phyloP scores from a whole-genome alignment of 306 rosid genomes.

The Glycine latifolia region DNA sequence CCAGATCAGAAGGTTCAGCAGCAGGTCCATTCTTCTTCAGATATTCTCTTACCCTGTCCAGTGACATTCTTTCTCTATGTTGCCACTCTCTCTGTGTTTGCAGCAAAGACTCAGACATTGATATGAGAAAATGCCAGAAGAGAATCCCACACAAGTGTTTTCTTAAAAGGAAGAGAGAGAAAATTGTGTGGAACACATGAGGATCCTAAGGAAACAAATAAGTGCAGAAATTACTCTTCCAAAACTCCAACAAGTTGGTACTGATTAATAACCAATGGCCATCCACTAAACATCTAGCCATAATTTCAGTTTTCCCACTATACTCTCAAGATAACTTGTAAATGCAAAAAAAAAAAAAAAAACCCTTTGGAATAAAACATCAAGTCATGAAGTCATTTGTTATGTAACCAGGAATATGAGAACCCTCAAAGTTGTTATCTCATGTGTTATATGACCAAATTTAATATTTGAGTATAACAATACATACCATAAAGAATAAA shows the following conservation, averaged over 20 bases:
- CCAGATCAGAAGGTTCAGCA: conserved; percentile 51
- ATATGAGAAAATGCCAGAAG: conserved; percentile 30
- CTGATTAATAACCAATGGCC: conserved; percentile 14
- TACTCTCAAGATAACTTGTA: conserved; percentile 36
- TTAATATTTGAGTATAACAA: too few relatives aligned
- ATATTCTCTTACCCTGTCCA: conserved; percentile 54
- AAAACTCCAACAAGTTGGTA: conserved; percentile 1
- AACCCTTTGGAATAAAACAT: too few relatives aligned
- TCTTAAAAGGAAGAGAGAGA: conserved; percentile 7
- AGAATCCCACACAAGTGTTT: conserved; percentile 25
- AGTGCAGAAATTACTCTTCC: conserved; percentile 16
- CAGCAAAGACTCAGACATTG: conserved; percentile 26
- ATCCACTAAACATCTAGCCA: neutral
- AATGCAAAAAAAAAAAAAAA: neutral
- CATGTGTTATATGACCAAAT: too few relatives aligned
- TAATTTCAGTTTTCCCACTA: neutral
- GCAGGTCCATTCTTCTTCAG: conserved; percentile 61
- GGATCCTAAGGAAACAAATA: conserved; percentile 18
- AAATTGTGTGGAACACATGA: neutral
- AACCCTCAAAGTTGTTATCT: too few relatives aligned
- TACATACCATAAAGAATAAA: too few relatives aligned
- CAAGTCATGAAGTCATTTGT: too few relatives aligned
- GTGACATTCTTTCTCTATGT: conserved; percentile 46
- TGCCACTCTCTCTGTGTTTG: conserved; percentile 21
- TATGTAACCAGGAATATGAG: too few relatives aligned